These are phyloP conservation scores for Copromyces sp. DNA, from an alignment of 495 filamentous ascomycete genomes.

Conservation along the genomic window DNA sequence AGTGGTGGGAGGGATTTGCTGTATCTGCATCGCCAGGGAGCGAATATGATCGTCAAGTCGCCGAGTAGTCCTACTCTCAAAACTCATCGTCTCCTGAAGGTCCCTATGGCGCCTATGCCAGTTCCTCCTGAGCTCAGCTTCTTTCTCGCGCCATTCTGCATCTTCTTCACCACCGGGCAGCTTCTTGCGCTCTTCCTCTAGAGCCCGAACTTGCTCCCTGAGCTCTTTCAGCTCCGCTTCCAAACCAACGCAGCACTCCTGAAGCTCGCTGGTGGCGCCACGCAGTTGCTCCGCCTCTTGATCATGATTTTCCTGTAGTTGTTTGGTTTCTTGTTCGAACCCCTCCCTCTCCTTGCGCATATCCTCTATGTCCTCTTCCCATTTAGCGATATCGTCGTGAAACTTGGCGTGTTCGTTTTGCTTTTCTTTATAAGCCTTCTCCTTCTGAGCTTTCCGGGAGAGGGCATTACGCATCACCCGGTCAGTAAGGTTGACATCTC, in stretches of 20 bases:
- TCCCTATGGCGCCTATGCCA: slow-evolving; percentile 35
- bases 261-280: slow-evolving; percentile 20
- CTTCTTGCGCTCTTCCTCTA: slow-evolving; percentile 44
- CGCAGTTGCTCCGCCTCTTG: slow-evolving; percentile 22
- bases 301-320: slow-evolving; percentile 34
- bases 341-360: slow-evolving; percentile 32
- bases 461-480: slow-evolving; percentile 76
- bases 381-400: slow-evolving; percentile 44
- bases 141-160: slow-evolving; percentile 40
- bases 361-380: slow-evolving; percentile 44
- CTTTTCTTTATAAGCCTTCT: slow-evolving; percentile 69
- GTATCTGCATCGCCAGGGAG: slow-evolving; percentile 22
- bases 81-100: slow-evolving; percentile 29
- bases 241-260: slow-evolving; percentile 27
- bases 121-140: slow-evolving; percentile 30
- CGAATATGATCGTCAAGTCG: slow-evolving; percentile 31
- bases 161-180: slow-evolving; percentile 45
- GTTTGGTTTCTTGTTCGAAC: slow-evolving; percentile 33
- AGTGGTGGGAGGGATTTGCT: slow-evolving; percentile 24
- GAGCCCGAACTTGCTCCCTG: slow-evolving; percentile 39
- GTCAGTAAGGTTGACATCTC: slow-evolving; percentile 70
- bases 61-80: slow-evolving; percentile 25
- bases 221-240: slow-evolving; percentile 39
- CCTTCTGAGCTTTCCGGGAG: slow-evolving; percentile 66
- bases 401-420: slow-evolving; percentile 50